phyloP scores from a whole-genome alignment of 1,139 yeast genomes.

The Saccharomyces hybrid region DNA sequence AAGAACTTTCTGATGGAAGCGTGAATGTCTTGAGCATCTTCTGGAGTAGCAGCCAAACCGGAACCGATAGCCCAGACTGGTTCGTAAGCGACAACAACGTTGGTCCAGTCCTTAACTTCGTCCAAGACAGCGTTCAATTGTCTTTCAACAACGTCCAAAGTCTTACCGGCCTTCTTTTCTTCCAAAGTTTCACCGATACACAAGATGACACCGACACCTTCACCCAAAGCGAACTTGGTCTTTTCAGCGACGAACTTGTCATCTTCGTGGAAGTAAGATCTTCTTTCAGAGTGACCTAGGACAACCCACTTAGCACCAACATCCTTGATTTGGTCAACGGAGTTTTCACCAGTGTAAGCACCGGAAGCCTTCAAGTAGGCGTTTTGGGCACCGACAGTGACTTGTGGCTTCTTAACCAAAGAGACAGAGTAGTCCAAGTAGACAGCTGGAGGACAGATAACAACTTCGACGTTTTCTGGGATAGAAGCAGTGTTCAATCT shows the following conservation, averaged over 20 bases:
- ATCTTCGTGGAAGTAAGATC: slow-evolving; percentile 83
- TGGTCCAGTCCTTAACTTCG: slow-evolving; percentile 81
- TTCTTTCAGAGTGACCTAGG: slow-evolving; percentile 98
- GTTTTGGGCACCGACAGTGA: slow-evolving; percentile 85
- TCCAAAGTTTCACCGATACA: slow-evolving; percentile 97
- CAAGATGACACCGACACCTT: slow-evolving; percentile 81
- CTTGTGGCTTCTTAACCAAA: slow-evolving; percentile 58
- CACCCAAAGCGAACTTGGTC: slow-evolving; percentile 87
- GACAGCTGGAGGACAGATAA: slow-evolving; percentile 93
- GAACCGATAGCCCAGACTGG: slow-evolving; percentile 99
- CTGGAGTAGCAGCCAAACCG: slow-evolving; percentile 97
- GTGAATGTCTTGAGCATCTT: slow-evolving; percentile 95
- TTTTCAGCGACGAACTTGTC: slow-evolving; percentile 91
- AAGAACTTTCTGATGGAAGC: slow-evolving; percentile 78
- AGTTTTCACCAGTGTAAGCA: slow-evolving; percentile 97
- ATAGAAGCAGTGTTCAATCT: slow-evolving; percentile 71
- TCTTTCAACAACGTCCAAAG: slow-evolving; percentile 79
- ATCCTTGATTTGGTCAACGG: slow-evolving; percentile 83
- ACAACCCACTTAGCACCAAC: slow-evolving; percentile 92
- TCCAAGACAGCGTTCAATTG: slow-evolving; percentile 87
- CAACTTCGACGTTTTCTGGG: slow-evolving; percentile 72
- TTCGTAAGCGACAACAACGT: slow-evolving; percentile 94
- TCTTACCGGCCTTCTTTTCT: slow-evolving; percentile 83
- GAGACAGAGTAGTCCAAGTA: slow-evolving; percentile 74
- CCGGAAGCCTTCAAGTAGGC: slow-evolving; percentile 81